A percentile compares a stretch with the other conserved stretches of the same genome.
Evolutionary conservation across 192 early-diverging fungal genomes (phyloP).

Genomic region (Geranomyces michiganensis): DNA sequence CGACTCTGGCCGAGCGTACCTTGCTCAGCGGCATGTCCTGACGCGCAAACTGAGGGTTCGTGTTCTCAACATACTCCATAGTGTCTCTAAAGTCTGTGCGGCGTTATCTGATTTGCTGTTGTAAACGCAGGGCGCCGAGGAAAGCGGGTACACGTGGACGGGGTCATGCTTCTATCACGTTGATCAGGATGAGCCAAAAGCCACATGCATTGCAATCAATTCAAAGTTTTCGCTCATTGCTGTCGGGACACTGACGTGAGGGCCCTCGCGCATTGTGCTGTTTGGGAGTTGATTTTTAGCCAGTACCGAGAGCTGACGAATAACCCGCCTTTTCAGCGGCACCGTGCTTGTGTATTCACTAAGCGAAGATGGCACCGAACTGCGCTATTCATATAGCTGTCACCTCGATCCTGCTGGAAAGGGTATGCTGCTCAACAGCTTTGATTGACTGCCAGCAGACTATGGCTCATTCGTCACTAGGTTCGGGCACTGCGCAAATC

Average conservation of each 20-base stretch:
- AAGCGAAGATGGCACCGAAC: slow-evolving; percentile 48
- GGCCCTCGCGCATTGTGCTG: no score
- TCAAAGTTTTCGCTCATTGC: slow-evolving; percentile 70
- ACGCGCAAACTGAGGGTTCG: background rate
- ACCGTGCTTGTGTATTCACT: slow-evolving; percentile 55
- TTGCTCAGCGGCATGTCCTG: slow-evolving; percentile 42
- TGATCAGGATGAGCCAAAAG: slow-evolving; percentile 13
- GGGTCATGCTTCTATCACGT: slow-evolving; percentile 40
- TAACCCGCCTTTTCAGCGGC: slow-evolving; percentile 42
- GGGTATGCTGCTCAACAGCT: background rate
- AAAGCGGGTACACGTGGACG: slow-evolving; percentile 26
- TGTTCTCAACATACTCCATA: no score
- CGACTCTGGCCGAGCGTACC: slow-evolving; percentile 65
- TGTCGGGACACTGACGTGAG: slow-evolving; percentile 52
- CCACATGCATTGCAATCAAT: slow-evolving; percentile 70
- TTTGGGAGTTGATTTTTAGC: no score
- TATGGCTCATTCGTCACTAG: background rate
- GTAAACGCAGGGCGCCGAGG: slow-evolving; percentile 9
- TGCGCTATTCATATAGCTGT: slow-evolving; percentile 54
- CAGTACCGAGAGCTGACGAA: no score
- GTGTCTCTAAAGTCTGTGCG: no score
- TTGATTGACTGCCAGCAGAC: background rate
- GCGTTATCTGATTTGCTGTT: background rate
- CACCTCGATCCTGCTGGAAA: background rate
- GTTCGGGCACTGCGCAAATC: slow-evolving; percentile 19